Evolutionary conservation across 2,329 filamentous ascomycete genomes (phyloP), one percentile per base, ranked within the genome.

Genomic region (Alternaria rosae): DNA sequence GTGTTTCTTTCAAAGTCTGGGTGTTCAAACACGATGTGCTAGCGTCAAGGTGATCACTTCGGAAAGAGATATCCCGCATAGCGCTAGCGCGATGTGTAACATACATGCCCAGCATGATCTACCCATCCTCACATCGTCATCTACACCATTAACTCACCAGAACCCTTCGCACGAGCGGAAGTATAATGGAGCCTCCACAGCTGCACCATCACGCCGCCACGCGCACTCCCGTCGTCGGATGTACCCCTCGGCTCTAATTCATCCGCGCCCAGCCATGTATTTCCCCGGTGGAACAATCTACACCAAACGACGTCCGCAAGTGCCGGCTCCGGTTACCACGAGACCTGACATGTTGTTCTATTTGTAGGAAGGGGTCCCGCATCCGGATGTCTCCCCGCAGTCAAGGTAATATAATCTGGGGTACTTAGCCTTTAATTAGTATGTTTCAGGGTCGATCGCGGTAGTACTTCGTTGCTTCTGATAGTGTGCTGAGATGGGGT

Each of bases 391-490:
- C 13, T 13, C 23, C 50, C 51, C 51, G 23, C 51, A 53, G 10
- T 42, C 15, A 7, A 17, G 21, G 7, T 21, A 53, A 53, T 42
- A 51, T 35, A 35, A 30, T 48, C 47, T 26, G 43, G 54, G 54
- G 59, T 48, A 42, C 42, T 48, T 57, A 61, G 47, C 48, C 42
- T 47, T 25, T 17, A 42, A 42, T 11, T 28, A 41, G 59, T 48
- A 28, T 56, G 51, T 53, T 53, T 53, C 21, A 42, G 9, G 51
- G 35, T 53, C 35, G 35, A 53, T 53, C 51, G 12, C 51, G 32
- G n/a, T 42, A 42, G 15, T 42, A 53, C 32, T 53, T 42, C 35
- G 51, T 42, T 42, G 28, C 47, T 15, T 53, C 17, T 26, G 32
- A 21, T 38, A 26, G 17, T 53, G 17, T 38, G 7, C 12, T 41